A percentile compares a stretch with the other conserved stretches of the same genome.
These are phyloP conservation scores for Fonsecaea pugnacius DNA, from an alignment of 2,329 filamentous ascomycete species.

Conservation along the genomic window DNA sequence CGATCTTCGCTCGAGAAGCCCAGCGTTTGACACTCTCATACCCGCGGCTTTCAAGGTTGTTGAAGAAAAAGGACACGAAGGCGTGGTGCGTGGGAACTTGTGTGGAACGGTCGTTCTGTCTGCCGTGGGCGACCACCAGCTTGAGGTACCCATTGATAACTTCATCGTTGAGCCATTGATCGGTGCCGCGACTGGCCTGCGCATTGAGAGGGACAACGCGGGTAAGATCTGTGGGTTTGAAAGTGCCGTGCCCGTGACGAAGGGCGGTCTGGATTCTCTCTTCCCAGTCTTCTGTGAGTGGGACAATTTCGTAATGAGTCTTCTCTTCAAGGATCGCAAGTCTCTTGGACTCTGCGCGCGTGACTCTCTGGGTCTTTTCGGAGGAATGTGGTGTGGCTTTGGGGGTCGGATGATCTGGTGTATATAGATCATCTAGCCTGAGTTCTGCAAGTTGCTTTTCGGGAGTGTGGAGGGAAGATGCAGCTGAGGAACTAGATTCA, in stretches of 20 bases:
- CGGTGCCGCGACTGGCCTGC: conserved; percentile 18
- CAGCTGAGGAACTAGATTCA: conserved; percentile 8
- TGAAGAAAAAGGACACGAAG: conserved; percentile 53
- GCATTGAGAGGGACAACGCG: conserved; percentile 33
- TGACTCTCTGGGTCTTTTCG: conserved; percentile 29
- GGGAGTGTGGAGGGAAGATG: conserved; percentile 23
- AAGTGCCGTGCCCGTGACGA: conserved; percentile 26
- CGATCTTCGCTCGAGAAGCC: conserved; percentile 54
- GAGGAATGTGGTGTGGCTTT: conserved; percentile 32
- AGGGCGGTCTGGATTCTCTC: conserved; percentile 41
- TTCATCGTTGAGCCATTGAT: conserved; percentile 53
- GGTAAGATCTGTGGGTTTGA: conserved; percentile 31
- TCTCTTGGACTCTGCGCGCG: conserved; percentile 36
- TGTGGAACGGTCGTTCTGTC: conserved; percentile 33
- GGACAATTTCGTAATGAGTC: conserved; percentile 42
- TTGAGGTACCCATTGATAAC: conserved; percentile 52
- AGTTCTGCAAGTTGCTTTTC: conserved; percentile 27
- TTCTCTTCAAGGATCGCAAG: conserved; percentile 29
- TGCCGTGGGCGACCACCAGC: conserved; percentile 44
- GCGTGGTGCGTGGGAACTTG: conserved; percentile 48
- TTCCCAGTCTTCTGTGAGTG: conserved; percentile 46
- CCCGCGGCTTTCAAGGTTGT: conserved; percentile 46
- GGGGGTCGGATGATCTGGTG: conserved; percentile 27
- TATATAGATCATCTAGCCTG: conserved; percentile 24
- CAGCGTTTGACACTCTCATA: conserved; percentile 48